These are phyloP conservation scores for Fraxinus americana DNA, from an alignment of 257 asterid genomes.

Conservation along the genomic window DNA sequence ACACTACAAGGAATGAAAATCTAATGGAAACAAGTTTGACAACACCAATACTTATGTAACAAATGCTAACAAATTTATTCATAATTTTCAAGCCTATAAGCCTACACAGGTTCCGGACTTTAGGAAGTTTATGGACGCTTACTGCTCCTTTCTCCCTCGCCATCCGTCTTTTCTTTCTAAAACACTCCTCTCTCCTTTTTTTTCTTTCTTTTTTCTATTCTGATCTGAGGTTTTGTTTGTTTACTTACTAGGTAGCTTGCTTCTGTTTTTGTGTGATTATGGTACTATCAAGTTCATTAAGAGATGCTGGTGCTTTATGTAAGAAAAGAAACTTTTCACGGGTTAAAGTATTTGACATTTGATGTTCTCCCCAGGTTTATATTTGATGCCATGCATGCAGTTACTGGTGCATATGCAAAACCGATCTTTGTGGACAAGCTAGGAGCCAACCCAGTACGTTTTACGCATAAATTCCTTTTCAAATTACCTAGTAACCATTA, in stretches of 20 bases:
- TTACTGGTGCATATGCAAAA: constrained; percentile 95
- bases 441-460: constrained; percentile 78
- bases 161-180: not conserved
- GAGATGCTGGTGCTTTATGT: constrained; percentile 7
- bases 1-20: not conserved
- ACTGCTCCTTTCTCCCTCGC: not conserved
- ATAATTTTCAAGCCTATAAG: not conserved
- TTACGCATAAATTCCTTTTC: constrained; percentile 3
- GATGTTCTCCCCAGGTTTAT: constrained; percentile 60
- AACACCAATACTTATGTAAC: not conserved
- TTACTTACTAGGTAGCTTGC: not conserved
- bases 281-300: not conserved
- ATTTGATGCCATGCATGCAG: constrained; percentile 99
- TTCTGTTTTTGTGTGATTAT: not conserved
- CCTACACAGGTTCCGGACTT: not conserved
- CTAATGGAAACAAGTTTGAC: not conserved
- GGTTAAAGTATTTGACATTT: constrained; percentile 4
- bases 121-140: not conserved
- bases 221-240: not conserved
- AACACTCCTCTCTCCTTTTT: not conserved
- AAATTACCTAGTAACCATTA: not conserved
- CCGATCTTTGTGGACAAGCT: constrained; percentile 95
- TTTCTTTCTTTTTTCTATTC: not conserved
- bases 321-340: not conserved
- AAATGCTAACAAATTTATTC: not conserved